phyloP scores from a whole-genome alignment of 2,329 filamentous ascomycete genomes.

The Cordyceps cateniannulata region DNA sequence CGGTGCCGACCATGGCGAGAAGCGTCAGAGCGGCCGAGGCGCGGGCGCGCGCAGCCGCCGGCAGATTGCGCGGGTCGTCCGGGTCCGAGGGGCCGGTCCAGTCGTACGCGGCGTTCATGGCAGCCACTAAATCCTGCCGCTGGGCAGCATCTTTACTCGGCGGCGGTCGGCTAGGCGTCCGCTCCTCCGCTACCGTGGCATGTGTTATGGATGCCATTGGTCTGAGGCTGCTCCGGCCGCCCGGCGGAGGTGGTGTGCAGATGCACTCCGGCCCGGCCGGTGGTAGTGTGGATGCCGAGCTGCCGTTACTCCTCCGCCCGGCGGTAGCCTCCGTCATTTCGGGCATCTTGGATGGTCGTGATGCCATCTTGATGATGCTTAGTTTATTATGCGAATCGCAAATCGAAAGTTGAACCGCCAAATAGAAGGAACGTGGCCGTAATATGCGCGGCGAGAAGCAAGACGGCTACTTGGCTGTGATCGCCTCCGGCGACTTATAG shows the following conservation, averaged over 20 bases:
- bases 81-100: conserved; percentile 51
- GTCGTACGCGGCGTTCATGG: conserved; percentile 14
- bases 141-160: not conserved
- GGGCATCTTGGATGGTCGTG: not conserved
- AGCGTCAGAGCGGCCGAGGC: conserved; percentile 68
- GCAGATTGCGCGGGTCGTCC: conserved; percentile 79
- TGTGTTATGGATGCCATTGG: too few species aligned
- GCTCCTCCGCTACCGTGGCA: not conserved
- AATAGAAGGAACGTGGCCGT: not conserved
- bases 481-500: not conserved
- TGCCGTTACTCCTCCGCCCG: too few species aligned
- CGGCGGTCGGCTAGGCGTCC: not conserved
- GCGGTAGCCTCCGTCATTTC: not conserved
- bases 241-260: not conserved
- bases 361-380: not conserved
- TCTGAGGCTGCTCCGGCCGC: not conserved
- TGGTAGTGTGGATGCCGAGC: too few species aligned
- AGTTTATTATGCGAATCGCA: too few species aligned
- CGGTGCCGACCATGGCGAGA: conserved; percentile 51
- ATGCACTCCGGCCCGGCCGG: not conserved
- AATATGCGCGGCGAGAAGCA: not conserved
- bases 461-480: not conserved
- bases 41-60: conserved; percentile 66
- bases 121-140: not conserved
- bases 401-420: too few species aligned